A percentile compares a stretch with the other conserved stretches of the same genome.
These are phyloP conservation scores for Curvularia lunata DNA, from an alignment of 2,329 filamentous ascomycete genomes.

Conservation along the genomic window DNA sequence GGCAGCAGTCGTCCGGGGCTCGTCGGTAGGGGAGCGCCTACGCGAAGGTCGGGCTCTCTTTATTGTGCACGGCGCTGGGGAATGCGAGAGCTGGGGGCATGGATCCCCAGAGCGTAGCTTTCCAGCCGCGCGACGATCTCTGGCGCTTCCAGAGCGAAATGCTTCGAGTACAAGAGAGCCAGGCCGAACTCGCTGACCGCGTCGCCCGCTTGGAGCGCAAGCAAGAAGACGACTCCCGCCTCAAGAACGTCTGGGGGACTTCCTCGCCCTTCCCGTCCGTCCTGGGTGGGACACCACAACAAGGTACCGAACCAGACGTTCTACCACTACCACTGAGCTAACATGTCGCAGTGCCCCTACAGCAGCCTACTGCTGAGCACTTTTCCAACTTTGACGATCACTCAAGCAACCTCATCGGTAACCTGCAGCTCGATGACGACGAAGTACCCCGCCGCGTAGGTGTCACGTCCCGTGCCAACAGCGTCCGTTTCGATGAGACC, in stretches of 20 bases:
- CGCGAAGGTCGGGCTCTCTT: slow-evolving; percentile 31
- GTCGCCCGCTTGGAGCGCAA: slow-evolving; percentile 66
- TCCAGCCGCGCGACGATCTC: slow-evolving; percentile 68
- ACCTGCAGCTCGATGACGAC: slow-evolving; percentile 83
- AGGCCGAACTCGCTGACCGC: slow-evolving; percentile 67
- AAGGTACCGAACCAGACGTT: slow-evolving; percentile 65
- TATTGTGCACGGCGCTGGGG: slow-evolving; percentile 33
- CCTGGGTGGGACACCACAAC: slow-evolving; percentile 80
- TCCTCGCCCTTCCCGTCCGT: slow-evolving; percentile 87
- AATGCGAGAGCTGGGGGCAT: slow-evolving; percentile 53
- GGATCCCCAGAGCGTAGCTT: slow-evolving; percentile 67
- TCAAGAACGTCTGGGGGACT: slow-evolving; percentile 88
- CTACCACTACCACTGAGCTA: slow-evolving; percentile 15
- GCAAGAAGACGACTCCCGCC: slow-evolving; percentile 66
- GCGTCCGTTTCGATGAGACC: slow-evolving; percentile 96
- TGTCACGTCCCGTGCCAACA: slow-evolving; percentile 90
- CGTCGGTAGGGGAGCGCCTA: slow-evolving; percentile 20
- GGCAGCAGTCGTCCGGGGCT: slow-evolving; percentile 17
- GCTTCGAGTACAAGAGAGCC: slow-evolving; percentile 64
- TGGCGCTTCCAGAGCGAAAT: slow-evolving; percentile 70
- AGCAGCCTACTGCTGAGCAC: slow-evolving; percentile 79
- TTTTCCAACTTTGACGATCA: slow-evolving; percentile 92
- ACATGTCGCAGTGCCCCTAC: slow-evolving; percentile 69
- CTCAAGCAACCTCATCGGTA: slow-evolving; percentile 77
- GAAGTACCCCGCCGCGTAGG: slow-evolving; percentile 85